phyloP scores from a whole-genome alignment of 371 early-diverging fungal genomes.

The Lichtheimia hyalospora region DNA sequence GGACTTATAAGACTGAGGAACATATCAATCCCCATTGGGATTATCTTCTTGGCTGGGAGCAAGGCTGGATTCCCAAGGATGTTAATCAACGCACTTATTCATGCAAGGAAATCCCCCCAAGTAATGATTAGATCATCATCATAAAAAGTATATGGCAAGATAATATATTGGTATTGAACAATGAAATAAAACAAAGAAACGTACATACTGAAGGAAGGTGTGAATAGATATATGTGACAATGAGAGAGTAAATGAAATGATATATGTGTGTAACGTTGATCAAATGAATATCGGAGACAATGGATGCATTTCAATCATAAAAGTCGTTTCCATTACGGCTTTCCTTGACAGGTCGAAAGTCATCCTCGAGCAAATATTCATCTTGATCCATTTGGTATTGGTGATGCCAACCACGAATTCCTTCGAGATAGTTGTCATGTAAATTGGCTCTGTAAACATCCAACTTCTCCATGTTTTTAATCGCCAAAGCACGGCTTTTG shows the following conservation, averaged over 20 bases:
- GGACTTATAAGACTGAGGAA: slow-evolving; percentile 79
- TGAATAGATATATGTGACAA: not conserved
- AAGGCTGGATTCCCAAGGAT: slow-evolving; percentile 47
- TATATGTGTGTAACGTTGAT: too few relatives aligned
- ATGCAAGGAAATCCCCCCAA: slow-evolving; percentile 7
- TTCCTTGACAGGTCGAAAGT: slow-evolving; percentile 13
- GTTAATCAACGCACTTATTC: slow-evolving; percentile 26
- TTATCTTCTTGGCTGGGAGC: slow-evolving; percentile 57
- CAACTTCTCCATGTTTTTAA: slow-evolving; percentile 45
- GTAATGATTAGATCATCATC: not conserved
- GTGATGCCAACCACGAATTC: slow-evolving; percentile 31
- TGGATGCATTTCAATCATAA: not conserved
- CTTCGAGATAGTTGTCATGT: slow-evolving; percentile 44
- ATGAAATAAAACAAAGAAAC: not conserved
- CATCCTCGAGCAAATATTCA: slow-evolving; percentile 15
- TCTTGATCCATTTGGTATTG: slow-evolving; percentile 16
- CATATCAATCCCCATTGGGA: slow-evolving; percentile 71
- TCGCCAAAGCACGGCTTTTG: slow-evolving; percentile 39
- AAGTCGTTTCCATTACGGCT: slow-evolving; percentile 5
- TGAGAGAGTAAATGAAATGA: not conserved
- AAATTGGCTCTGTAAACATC: slow-evolving; percentile 41
- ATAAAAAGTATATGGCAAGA: not conserved
- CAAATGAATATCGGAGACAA: too few relatives aligned
- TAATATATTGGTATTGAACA: not conserved
- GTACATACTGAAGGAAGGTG: not conserved